Evolutionary conservation across 1,284 basidiomycete genomes (phyloP), one percentile per base, ranked within the genome.

Genomic region (Grifola frondosa): DNA sequence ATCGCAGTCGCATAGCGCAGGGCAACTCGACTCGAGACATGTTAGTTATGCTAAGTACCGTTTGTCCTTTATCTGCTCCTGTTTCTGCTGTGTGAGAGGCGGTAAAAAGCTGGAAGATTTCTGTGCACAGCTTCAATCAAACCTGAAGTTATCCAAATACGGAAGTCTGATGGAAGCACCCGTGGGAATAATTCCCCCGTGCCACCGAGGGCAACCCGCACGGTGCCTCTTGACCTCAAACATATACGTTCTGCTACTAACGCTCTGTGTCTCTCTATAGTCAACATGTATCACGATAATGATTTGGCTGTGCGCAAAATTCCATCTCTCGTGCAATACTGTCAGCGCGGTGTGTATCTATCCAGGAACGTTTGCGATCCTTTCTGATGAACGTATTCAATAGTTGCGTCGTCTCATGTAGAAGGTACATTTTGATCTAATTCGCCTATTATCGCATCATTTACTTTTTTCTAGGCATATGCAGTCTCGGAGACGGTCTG

Each of bases 371-470:
- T 22, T 35, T 34, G 26, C 36, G 33, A 37, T 24, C 40, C 39
- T 44, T 28, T 46, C 57, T 58, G 48, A 56, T 50, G 24, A 48
- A 45, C 29, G 36, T 36, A 29, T 37, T 37, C 50, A 36, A 30
- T 48, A 80, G 81, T 81, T 44, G 76, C 78, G 30, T 67, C 65
- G 32, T 63, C 70, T 26, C 70, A 83, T 58, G 73, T 77, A 44
- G 79, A 84, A 43, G 71, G 82, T 83, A 47, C 32, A 61, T 53
- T 25, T 40, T n/a, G 54, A 31, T 37, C 42, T 16, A 11, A 5
- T 21, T 29, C 23, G 19, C 22, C 11, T 33, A 10, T 15, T n/a
- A n/a, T 24, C 31, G 32, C 42, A 35, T 38, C 42, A 30, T 30
- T 19, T 16, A 23, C 33, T 35, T 15, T 3, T 15, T 30, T 32